These are phyloP conservation scores for Myxozyma sirexii DNA, from an alignment of 805 yeast genomes.

Conservation along the genomic window DNA sequence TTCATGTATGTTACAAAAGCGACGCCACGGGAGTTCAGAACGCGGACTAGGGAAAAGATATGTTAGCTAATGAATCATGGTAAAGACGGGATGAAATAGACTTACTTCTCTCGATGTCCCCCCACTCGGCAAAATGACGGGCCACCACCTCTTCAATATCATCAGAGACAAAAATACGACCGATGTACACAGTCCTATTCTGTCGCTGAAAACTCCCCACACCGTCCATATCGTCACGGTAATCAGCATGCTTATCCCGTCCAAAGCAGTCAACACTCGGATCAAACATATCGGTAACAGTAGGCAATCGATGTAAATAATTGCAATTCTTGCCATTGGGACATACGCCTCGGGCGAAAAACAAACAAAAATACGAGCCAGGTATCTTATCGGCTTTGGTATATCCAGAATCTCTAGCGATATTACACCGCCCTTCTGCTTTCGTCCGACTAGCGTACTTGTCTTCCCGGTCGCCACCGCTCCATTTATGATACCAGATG, in stretches of 20 bases:
- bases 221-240: slow-evolving; percentile 93
- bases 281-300: slow-evolving; percentile 56
- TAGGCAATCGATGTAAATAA: slow-evolving; percentile 78
- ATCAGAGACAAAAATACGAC: slow-evolving; percentile 53
- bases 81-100: neutral
- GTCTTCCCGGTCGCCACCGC: slow-evolving; percentile 64
- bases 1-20: slow-evolving; percentile 74
- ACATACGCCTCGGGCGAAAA: slow-evolving; percentile 89
- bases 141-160: slow-evolving; percentile 48
- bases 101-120: slow-evolving; percentile 61
- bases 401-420: slow-evolving; percentile 68
- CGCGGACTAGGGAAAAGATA: slow-evolving; percentile 46
- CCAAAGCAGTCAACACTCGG: slow-evolving; percentile 89
- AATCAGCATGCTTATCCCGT: slow-evolving; percentile 77
- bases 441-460: slow-evolving; percentile 45
- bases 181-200: slow-evolving; percentile 79
- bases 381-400: slow-evolving; percentile 64
- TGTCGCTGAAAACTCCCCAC: slow-evolving; percentile 73
- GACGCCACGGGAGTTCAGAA: slow-evolving; percentile 62
- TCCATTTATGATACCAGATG: slow-evolving; percentile 88
- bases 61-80: neutral
- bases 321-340: slow-evolving; percentile 68
- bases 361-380: slow-evolving; percentile 66
- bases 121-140: slow-evolving; percentile 70
- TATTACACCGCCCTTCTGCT: slow-evolving; percentile 63